Evolutionary conservation across 495 filamentous ascomycete genomes (phyloP).

Genomic region (Penicillium argentinense): DNA sequence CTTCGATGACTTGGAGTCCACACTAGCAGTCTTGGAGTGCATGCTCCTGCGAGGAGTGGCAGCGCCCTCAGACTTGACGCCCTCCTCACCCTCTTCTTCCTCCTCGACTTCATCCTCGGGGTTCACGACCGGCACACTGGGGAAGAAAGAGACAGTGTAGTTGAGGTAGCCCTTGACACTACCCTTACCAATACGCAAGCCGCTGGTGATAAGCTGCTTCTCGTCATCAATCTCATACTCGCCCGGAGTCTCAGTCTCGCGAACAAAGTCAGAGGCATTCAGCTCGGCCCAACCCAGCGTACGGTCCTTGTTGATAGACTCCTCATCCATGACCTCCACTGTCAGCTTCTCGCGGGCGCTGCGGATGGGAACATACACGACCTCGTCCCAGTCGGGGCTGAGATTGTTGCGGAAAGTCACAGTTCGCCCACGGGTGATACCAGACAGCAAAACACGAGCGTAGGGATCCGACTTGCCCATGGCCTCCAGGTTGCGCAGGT

Average conservation of each 20-base stretch:
- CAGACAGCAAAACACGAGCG: conserved; percentile 81
- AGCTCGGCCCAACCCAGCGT: conserved; percentile 79
- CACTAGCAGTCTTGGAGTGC: conserved; percentile 27
- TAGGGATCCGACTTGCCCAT: conserved; percentile 98
- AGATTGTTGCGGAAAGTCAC: conserved; percentile 97
- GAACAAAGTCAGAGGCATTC: conserved; percentile 73
- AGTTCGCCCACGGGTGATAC: conserved; percentile 83
- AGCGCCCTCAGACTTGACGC: conserved; percentile 30
- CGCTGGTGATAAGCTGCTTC: conserved; percentile 61
- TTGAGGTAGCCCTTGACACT: conserved; percentile 75
- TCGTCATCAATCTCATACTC: conserved; percentile 80
- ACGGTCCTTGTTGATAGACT: conserved; percentile 84
- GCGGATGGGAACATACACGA: conserved; percentile 92
- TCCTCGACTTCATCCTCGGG: conserved; percentile 85
- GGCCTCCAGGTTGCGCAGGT: conserved; percentile 88
- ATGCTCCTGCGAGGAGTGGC: conserved; percentile 36
- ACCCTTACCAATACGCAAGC: conserved; percentile 65
- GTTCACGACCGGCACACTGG: conserved; percentile 80
- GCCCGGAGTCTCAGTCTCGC: conserved; percentile 66
- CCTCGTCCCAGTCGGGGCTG: conserved; percentile 93
- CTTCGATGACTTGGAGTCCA: conserved; percentile 7
- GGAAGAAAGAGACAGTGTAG: conserved; percentile 89
- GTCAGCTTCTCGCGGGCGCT: conserved; percentile 77
- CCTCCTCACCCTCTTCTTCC: conserved; percentile 48
- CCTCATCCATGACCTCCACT: conserved; percentile 95